Percentiles rank a stretch among this genome's conserved stretches.
Conservation (phyloP, 768 basidiomycete genomes). For the Tricholoma bakamatsutake region DNA sequence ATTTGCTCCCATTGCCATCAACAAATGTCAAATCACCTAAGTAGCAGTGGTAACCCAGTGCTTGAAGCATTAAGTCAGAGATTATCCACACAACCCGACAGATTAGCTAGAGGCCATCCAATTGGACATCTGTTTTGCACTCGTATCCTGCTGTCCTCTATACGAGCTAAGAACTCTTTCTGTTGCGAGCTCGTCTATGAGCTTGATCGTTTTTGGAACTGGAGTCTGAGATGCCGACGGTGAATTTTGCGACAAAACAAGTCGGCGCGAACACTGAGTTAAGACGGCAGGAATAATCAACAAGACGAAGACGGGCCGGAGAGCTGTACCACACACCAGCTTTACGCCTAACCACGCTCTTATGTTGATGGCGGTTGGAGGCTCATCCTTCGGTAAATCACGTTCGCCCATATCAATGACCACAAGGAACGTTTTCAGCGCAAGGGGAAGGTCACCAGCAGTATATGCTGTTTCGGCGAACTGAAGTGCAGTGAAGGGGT, state of each 20-base stretch:
- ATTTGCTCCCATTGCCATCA: too few relatives aligned
- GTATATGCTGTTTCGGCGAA: conserved; percentile 88
- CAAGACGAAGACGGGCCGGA: neutral
- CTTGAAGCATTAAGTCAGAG: too few relatives aligned
- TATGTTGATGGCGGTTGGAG: conserved; percentile 51
- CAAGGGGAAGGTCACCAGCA: conserved; percentile 63
- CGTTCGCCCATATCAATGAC: conserved; percentile 74
- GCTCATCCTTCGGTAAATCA: conserved; percentile 36
- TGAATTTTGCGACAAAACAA: conserved; percentile 35
- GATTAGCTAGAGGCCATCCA: conserved; percentile 8
- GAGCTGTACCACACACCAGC: conserved; percentile 45
- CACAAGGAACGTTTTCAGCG: conserved; percentile 74
- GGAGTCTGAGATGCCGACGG: conserved; percentile 54
- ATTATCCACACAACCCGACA: neutral
- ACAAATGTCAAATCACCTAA: too few relatives aligned
- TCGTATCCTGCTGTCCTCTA: conserved; percentile 37
- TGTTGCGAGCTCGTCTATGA: conserved; percentile 67
- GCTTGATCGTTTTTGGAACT: conserved; percentile 48
- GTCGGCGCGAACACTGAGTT: conserved; percentile 53
- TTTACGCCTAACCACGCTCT: conserved; percentile 85
- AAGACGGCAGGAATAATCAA: neutral
- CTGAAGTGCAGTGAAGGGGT: conserved; percentile 78
- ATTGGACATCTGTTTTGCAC: conserved; percentile 34
- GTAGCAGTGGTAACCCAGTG: too few relatives aligned
- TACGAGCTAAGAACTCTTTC: conserved; percentile 65